phyloP scores from a whole-genome alignment of 306 rosid genomes.

The Cajanus cajan region DNA sequence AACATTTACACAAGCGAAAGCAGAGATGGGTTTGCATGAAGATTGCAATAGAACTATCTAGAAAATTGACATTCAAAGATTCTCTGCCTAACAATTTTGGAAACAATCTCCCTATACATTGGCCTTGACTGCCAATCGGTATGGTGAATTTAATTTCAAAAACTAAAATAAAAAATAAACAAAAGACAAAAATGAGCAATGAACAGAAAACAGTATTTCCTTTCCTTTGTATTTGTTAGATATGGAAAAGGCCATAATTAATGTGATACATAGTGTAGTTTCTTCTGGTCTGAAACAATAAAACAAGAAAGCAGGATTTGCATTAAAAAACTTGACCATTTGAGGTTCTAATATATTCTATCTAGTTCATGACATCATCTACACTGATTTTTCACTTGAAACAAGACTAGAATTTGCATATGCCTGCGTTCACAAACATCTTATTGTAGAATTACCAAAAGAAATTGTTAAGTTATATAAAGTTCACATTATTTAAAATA shows the following conservation, averaged over 20 bases:
- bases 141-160: background rate
- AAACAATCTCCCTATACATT: background rate
- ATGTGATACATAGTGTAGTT: background rate
- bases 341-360: background rate
- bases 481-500: background rate
- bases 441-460: background rate
- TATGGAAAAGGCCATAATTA: background rate
- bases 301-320: background rate
- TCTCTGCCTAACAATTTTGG: background rate
- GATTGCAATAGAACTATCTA: background rate
- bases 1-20: constrained; percentile 1
- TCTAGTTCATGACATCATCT: background rate
- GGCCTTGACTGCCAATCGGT: background rate
- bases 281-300: background rate
- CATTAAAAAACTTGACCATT: background rate
- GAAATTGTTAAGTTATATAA: background rate
- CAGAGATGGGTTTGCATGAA: background rate
- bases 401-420: constrained; percentile 7
- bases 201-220: background rate
- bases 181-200: background rate
- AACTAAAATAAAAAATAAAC: background rate
- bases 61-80: constrained; percentile 19
- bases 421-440: background rate
- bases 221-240: background rate
- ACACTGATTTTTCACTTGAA: background rate